These are phyloP conservation scores for Polygonum maritimum DNA, from an alignment of 148 eudicot genomes.

Conservation along the genomic window DNA sequence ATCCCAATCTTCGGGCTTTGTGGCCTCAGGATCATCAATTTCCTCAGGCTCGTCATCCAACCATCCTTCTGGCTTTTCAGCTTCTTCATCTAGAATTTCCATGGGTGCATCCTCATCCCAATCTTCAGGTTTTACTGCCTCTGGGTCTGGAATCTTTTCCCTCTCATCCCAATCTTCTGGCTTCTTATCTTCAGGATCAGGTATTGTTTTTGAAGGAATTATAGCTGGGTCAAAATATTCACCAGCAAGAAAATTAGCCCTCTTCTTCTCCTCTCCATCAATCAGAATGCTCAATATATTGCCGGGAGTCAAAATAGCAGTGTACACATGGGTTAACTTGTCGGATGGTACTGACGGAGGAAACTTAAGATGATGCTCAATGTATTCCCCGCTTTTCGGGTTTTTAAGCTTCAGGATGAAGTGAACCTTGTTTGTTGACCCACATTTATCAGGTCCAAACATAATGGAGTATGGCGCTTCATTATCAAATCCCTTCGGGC, in stretches of 20 bases:
- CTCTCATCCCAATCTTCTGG: slow-evolving; percentile 97
- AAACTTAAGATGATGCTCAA: slow-evolving; percentile 85
- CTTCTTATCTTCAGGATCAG: slow-evolving; percentile 85
- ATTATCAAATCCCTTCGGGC: slow-evolving; percentile 62
- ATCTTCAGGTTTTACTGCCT: slow-evolving; percentile 74
- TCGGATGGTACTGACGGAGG: slow-evolving; percentile 94
- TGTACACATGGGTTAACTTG: slow-evolving; percentile 68
- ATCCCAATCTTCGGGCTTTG: slow-evolving; percentile 96
- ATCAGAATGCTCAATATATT: slow-evolving; percentile 57
- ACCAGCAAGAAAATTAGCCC: slow-evolving; percentile 51
- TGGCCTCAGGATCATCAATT: slow-evolving; percentile 83
- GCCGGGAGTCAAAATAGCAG: slow-evolving; percentile 68
- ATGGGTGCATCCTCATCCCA: slow-evolving; percentile 99
- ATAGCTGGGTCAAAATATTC: slow-evolving; percentile 77
- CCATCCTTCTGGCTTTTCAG: slow-evolving; percentile 97
- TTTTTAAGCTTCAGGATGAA: slow-evolving; percentile 83
- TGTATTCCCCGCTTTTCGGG: slow-evolving; percentile 71
- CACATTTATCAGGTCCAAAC: slow-evolving; percentile 96
- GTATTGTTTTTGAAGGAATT: slow-evolving; percentile 69
- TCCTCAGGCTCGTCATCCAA: slow-evolving; percentile 93
- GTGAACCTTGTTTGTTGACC: slow-evolving; percentile 94
- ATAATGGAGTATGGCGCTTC: slow-evolving; percentile 75
- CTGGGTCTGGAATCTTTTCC: slow-evolving; percentile 63
- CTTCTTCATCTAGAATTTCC: slow-evolving; percentile 84
- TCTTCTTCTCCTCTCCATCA: slow-evolving; percentile 93